Evolutionary conservation across 2,329 filamentous ascomycete species (phyloP).

Genomic region (Aspergillus uvarum): DNA sequence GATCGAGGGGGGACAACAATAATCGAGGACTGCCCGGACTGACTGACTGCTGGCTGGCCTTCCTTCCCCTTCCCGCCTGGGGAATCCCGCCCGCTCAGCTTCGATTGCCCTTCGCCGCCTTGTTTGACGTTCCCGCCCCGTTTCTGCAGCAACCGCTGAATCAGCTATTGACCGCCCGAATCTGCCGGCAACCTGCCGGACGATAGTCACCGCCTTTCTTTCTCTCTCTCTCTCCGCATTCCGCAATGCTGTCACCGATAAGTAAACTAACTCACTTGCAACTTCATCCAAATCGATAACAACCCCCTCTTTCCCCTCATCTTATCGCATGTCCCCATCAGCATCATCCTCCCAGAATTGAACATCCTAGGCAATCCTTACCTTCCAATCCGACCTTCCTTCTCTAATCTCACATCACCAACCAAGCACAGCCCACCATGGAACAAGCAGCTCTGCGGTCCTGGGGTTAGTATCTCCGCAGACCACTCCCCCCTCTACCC

Average conservation of each 20-base stretch:
- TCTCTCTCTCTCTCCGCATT: background rate
- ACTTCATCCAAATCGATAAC: background rate
- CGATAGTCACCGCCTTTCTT: slow-evolving; percentile 26
- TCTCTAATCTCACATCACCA: background rate
- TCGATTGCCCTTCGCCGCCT: slow-evolving; percentile 14
- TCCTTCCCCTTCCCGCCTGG: background rate
- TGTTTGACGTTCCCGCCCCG: slow-evolving; percentile 32
- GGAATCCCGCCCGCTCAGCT: slow-evolving; percentile 12
- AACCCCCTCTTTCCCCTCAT: background rate
- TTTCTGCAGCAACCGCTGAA: slow-evolving; percentile 40
- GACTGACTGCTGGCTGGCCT: background rate
- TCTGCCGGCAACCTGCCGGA: slow-evolving; percentile 28
- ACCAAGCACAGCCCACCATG: slow-evolving; percentile 42
- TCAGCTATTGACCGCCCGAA: slow-evolving; percentile 25
- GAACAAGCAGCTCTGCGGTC: slow-evolving; percentile 56
- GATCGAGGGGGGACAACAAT: slow-evolving; percentile 7
- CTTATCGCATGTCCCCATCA: background rate
- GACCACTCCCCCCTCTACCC: too few relatives aligned
- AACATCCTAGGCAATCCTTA: background rate
- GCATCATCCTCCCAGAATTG: background rate
- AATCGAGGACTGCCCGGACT: background rate
- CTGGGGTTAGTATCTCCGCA: slow-evolving; percentile 52
- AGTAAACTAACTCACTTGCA: background rate
- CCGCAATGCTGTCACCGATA: background rate
- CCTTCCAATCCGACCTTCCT: background rate